Evolutionary conservation across 2,329 filamentous ascomycete genomes (phyloP).

Genomic region (Aspergillus brunneoviolaceus): DNA sequence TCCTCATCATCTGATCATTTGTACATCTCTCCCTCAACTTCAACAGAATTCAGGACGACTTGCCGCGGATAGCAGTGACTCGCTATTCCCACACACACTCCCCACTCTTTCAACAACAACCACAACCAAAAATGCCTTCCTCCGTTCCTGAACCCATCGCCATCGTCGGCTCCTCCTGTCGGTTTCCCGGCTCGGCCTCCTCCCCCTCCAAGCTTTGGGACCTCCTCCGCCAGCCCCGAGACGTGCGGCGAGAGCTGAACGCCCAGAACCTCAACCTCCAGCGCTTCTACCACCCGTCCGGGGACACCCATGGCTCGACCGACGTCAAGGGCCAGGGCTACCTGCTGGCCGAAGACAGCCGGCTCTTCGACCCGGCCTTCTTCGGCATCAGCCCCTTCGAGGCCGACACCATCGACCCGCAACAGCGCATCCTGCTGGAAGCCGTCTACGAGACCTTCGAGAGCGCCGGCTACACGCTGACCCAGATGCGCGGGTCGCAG

Average conservation of each 20-base stretch:
- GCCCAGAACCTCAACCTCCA: background rate
- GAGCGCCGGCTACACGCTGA: slow-evolving; percentile 16
- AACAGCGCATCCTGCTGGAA: slow-evolving; percentile 31
- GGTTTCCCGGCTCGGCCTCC: background rate
- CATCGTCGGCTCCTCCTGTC: background rate
- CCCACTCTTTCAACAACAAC: too few relatives aligned
- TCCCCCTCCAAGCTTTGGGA: background rate
- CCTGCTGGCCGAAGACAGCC: background rate
- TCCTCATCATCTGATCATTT: too few relatives aligned
- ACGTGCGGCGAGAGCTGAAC: background rate
- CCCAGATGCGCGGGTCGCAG: slow-evolving; percentile 20
- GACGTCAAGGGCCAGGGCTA: background rate
- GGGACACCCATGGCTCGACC: background rate
- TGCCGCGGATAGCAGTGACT: too few relatives aligned
- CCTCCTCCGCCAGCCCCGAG: background rate
- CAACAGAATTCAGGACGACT: too few relatives aligned
- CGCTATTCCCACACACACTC: too few relatives aligned
- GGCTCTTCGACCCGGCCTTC: slow-evolving; percentile 25
- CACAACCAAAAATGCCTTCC: too few relatives aligned
- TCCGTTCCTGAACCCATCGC: background rate
- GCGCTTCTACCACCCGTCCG: background rate
- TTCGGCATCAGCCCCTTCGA: slow-evolving; percentile 24
- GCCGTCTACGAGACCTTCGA: slow-evolving; percentile 43
- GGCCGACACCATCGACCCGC: slow-evolving; percentile 35
- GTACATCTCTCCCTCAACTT: too few relatives aligned